A percentile compares a stretch with the other conserved stretches of the same genome.
phyloP scores from a whole-genome alignment of 495 filamentous ascomycete genomes.

The Margaritispora aquatica region DNA sequence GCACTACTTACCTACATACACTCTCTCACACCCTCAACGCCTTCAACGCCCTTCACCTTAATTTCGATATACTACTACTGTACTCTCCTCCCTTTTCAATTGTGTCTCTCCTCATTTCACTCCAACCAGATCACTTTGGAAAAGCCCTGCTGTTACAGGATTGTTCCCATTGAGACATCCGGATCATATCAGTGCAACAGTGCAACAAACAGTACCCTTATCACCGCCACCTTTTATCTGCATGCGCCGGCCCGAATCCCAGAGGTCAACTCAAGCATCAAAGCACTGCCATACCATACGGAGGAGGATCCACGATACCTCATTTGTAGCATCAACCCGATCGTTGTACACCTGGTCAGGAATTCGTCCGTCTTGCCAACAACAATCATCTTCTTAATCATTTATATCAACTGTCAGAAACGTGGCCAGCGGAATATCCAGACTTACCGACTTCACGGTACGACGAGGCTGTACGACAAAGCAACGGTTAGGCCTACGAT shows the following conservation, averaged over 20 bases:
- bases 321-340: slow-evolving; percentile 5
- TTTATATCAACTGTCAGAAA: slow-evolving; percentile 1
- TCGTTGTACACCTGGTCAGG: slow-evolving; percentile 3
- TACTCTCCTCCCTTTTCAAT: neutral
- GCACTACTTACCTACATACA: too few relatives aligned
- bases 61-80: neutral
- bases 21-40: neutral
- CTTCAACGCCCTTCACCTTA: neutral
- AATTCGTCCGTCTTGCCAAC: slow-evolving; percentile 3
- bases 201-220: too few relatives aligned
- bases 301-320: slow-evolving; percentile 9
- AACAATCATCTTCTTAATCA: neutral
- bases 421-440: slow-evolving; percentile 2
- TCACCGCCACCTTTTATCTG: slow-evolving; percentile 10
- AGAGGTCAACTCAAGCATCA: too few relatives aligned
- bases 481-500: slow-evolving; percentile 12
- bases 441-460: neutral
- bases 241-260: slow-evolving; percentile 13
- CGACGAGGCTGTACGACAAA: slow-evolving; percentile 15
- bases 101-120: neutral
- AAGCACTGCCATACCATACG: neutral
- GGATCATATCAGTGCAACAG: neutral
- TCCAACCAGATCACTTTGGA: neutral
- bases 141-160: neutral
- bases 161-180: neutral